Base-by-base conservation (phyloP, 2,329 filamentous ascomycete species). In the Cadophora sp. region DNA sequence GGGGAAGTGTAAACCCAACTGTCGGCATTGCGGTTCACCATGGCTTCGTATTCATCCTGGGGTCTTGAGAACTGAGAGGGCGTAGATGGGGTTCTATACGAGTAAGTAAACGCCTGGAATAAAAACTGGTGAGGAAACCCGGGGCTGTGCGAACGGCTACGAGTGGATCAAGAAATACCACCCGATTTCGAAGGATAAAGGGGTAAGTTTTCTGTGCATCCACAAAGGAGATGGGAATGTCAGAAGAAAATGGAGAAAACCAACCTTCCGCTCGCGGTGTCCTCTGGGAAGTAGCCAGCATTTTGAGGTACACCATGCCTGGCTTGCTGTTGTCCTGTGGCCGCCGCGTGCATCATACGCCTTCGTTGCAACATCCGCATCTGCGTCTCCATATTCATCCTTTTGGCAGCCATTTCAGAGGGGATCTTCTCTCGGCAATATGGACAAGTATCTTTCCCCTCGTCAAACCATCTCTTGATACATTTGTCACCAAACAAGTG, bases 401-500 rank as follows among this genome's bases (percentile, higher is more conserved):
- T 71, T 62, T 66, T 73, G n/a, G 67, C 48, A 22, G 68, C 64
- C 55, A 69, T 61, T 60, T 88, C 84, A 1, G 85, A 84, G 2
- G 82, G 85, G 27, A 90, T 79, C 72, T 88, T 87, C 69, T 87
- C 83, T 30, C 88, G 84, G 75, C 88, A 90, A 72, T 89, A 89
- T 0, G 88, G 88, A 70, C 88, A 90, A 64, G 81, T 88, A 71
- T 88, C 83, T 1, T 85, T 85, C 55, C 89, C 85, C 62, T 86
- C 81, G 16, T 58, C 33, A 50, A 90, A 83, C 88, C 88, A 90
- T 71, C 86, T 89, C 75, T 85, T 87, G 70, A 90, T 87, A 75
- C 88, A 90, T 71, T 84, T 81, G 65, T 89, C 83, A 20, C 88
- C 88, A 75, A 90, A 90, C 7, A 90, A 76, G 71, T 90, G 88